Evolutionary conservation across 2,329 filamentous ascomycete genomes (phyloP), one percentile per base, ranked within the genome.

Genomic region (Torrubiella hemipterigena): DNA sequence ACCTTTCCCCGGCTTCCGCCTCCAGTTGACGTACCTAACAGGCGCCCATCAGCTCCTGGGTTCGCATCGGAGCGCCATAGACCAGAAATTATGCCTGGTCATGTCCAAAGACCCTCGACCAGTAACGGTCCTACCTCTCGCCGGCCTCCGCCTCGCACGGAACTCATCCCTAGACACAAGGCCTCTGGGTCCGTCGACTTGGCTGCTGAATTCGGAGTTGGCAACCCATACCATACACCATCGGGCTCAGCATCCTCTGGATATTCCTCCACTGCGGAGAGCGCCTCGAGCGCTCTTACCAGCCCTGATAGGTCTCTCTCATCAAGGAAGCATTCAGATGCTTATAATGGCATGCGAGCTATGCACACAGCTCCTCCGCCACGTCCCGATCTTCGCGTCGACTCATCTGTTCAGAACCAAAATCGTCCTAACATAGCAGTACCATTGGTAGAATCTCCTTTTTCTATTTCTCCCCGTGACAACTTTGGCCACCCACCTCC

Each of bases 161-260:
- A 61, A 33, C 43, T 66, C 7, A 48, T 69, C 17, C 59, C 55
- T 3, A 58, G 62, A 2, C 14, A 46, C 51, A n/a, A 54, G 10
- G 55, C 55, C 27, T 47, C 44, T 3, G 52, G 45, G 6, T 59
- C 64, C 3, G 60, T 77, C 25, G 70, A 77, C 42, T 56, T 77
- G 7, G 69, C 66, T 2, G 64, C 61, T 19, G 73, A 77, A 35
- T 77, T 77, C 40, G 73, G 73, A 9, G 50, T 62, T 16, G 65
- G 69, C 20, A 79, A 79, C 42, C 69, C 73, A 0, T 78, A 80
- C 42, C 76, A 82, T 43, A 65, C 69, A 4, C 59, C 72, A 0
- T 73, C 74, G 2, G 67, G 71, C 37, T 84, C 78, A 3, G 77
- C 75, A 0, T 83, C 79, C 1, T 73, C 69, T 13, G 65, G 67